Conservation (phyloP, 139 green algal genomes). For the Chlorella sp. region DNA sequence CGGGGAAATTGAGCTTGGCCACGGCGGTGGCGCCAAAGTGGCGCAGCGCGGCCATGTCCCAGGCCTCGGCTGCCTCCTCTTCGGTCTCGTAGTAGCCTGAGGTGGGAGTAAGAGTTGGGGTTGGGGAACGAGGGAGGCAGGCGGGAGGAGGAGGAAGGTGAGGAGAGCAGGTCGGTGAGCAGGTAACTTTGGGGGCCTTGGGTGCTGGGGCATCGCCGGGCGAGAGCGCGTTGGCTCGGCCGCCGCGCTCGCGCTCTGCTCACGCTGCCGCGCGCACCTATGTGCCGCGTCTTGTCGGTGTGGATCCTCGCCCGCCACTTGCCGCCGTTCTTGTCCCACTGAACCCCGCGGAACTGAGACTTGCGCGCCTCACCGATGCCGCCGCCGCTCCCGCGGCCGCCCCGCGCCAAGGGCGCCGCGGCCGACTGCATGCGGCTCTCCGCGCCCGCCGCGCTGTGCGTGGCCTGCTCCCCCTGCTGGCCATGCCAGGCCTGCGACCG, state of each 20-base stretch:
- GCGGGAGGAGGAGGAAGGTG: neutral
- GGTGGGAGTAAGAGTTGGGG: neutral
- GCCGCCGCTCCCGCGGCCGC: no score
- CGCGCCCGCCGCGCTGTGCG: no score
- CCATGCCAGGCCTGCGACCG: no score
- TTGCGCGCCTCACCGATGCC: no score
- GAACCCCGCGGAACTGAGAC: slow-evolving; percentile 25
- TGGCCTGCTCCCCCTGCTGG: no score
- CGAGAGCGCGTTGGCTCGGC: neutral
- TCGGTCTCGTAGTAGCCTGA: slow-evolving; percentile 37
- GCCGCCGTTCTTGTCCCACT: slow-evolving; percentile 27
- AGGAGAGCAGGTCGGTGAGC: no score
- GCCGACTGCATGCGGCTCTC: no score
- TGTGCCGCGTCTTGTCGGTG: slow-evolving; percentile 41
- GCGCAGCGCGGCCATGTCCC: slow-evolving; percentile 28
- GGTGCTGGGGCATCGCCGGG: neutral
- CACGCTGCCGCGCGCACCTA: slow-evolving; percentile 27
- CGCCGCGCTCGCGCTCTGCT: no score
- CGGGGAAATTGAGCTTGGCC: slow-evolving; percentile 34
- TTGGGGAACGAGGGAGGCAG: neutral
- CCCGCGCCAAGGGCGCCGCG: no score
- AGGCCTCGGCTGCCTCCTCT: slow-evolving; percentile 28
- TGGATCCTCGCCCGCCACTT: slow-evolving; percentile 41
- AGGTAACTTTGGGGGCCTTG: no score
- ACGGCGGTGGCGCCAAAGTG: slow-evolving; percentile 14